Base-by-base conservation (phyloP, 2,329 filamentous ascomycete species). In the Cyphellophora europaea region DNA sequence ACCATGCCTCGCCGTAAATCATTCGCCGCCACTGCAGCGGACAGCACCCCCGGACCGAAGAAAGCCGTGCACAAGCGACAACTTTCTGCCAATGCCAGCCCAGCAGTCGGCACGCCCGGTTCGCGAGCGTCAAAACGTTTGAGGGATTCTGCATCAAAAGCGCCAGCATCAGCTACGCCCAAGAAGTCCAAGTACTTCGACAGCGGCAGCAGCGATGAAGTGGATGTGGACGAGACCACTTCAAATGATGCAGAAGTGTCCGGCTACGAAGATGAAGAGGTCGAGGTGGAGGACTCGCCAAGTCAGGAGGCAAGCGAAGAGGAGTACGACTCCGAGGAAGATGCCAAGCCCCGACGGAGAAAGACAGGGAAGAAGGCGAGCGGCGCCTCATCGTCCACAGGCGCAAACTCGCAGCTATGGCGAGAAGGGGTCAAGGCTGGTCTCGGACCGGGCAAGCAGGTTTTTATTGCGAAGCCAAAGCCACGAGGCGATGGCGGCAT, bases 391-490 rank as follows among this genome's bases (percentile, higher is more conserved):
- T n/a, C n/a, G n/a, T n/a, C n/a, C n/a, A n/a, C n/a, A n/a, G n/a
- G n/a, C n/a, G n/a, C n/a, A 30, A 64, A 66, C 43, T 33, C 27
- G 27, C 67, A 74, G 34, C 52, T 75, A 19, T 77, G 72, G 72
- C 65, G 66, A 50, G 58, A 66, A 40, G 72, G 72, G 6, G 69
- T 71, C 21, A 72, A 64, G 40, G 63, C 63, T 11, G 68, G 67
- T 5, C 55, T 77, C 17, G 71, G 66, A 4, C 74, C 72, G 23
- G 75, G 75, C 6, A 75, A 69, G 40, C 66, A 73, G 45, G 58
- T 80, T 19, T 66, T 78, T 45, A 75, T 79, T 53, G 69, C 73
- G 50, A 74, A 76, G 44, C 74, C 74, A 3, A 75, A 77, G 54
- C 67, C 75, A n/a, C 63, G 74, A 47, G 67, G 69, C 19, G 65